Conservation (phyloP, 1,284 basidiomycete genomes). For the Porogramme epimiltina region DNA sequence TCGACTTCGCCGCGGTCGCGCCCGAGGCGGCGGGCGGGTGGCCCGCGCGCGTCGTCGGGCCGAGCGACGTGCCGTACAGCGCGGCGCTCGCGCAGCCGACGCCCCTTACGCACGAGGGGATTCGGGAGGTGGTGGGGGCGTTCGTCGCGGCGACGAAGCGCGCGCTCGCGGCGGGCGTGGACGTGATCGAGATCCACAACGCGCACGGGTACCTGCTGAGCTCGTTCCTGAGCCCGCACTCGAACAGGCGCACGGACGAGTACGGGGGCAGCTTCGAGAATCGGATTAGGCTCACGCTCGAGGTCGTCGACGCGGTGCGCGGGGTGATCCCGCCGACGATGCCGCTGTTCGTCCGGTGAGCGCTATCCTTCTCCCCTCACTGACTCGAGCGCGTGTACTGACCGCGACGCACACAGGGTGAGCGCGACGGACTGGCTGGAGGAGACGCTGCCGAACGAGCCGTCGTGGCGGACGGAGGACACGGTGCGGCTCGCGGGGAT, state of each 20-base stretch:
- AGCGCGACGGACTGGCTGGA: conserved; percentile 62
- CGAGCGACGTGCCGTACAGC: conserved; percentile 53
- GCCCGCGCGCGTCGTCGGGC: conserved; percentile 59
- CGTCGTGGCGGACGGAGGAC: conserved; percentile 57
- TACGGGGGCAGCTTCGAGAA: conserved; percentile 80
- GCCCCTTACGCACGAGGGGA: conserved; percentile 52
- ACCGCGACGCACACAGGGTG: too few relatives aligned
- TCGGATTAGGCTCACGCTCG: conserved; percentile 57
- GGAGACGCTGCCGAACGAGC: conserved; percentile 42
- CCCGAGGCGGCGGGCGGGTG: conserved; percentile 56
- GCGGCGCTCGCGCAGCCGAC: conserved; percentile 41
- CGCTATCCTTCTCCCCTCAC: conserved; percentile 30
- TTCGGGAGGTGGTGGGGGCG: conserved; percentile 58
- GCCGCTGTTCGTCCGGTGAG: conserved; percentile 38
- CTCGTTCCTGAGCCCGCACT: conserved; percentile 58
- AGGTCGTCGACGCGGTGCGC: conserved; percentile 36
- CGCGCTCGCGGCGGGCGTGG: conserved; percentile 50
- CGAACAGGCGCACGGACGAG: conserved; percentile 70
- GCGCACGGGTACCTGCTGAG: conserved; percentile 68
- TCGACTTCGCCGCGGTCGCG: conserved; percentile 39
- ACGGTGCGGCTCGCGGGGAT: conserved; percentile 48
- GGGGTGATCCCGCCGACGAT: conserved; percentile 24
- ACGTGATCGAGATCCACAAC: conserved; percentile 38
- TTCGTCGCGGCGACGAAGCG: conserved; percentile 61
- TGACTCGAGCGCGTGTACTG: too few relatives aligned